phyloP scores from a whole-genome alignment of 495 filamentous ascomycete species.

The Chaetomium cochliodes region DNA sequence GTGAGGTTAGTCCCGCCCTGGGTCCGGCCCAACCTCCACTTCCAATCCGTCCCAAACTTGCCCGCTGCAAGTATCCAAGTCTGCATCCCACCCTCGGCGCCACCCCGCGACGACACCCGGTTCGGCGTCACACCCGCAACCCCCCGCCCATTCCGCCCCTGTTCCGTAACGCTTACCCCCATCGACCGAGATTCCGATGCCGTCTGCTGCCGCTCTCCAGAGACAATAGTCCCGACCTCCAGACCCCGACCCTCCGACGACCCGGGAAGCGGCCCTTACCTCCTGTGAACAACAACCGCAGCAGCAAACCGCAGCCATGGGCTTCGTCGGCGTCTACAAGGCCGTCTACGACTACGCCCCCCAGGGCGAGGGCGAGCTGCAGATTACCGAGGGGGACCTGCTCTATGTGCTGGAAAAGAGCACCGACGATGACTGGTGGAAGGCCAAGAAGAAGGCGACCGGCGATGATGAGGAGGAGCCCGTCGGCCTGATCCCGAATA shows the following conservation, averaged over 20 bases:
- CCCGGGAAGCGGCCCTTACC: neutral
- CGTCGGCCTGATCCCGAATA: conserved; percentile 87
- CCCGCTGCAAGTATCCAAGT: neutral
- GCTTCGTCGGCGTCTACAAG: conserved; percentile 87
- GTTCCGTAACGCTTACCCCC: neutral
- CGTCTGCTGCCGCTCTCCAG: neutral
- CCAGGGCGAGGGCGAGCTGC: conserved; percentile 83
- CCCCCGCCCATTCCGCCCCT: neutral
- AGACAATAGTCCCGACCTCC: neutral
- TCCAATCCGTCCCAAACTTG: neutral
- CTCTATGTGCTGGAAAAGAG: conserved; percentile 92
- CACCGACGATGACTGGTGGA: conserved; percentile 94
- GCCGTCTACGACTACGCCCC: conserved; percentile 93
- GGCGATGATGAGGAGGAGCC: conserved; percentile 92
- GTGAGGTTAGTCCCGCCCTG: neutral
- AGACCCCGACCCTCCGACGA: neutral
- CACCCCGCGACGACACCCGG: conserved; percentile 1
- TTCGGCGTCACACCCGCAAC: neutral
- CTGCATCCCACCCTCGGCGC: conserved; percentile 2
- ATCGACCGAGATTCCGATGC: conserved; percentile 2
- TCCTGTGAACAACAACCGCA: neutral
- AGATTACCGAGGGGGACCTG: conserved; percentile 83
- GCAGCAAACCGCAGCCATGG: conserved; percentile 44
- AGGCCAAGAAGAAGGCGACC: conserved; percentile 93
- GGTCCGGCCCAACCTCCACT: conserved; percentile 2